Conservation (phyloP, 805 yeast species). For the Kuraishia cidri region DNA sequence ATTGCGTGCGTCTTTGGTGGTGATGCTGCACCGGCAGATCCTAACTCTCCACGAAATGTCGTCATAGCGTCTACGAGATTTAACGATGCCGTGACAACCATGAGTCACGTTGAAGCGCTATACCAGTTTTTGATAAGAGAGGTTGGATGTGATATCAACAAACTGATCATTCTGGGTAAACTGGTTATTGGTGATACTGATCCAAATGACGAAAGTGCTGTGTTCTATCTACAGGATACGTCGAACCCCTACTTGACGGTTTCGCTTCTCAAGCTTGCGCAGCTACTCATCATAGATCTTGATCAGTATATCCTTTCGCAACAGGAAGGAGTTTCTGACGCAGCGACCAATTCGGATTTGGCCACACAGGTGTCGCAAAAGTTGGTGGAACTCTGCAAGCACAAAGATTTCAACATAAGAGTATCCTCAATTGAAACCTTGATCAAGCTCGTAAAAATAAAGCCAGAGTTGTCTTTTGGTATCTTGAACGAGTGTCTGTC, state of each 20-base stretch:
- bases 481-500: constrained; percentile 25
- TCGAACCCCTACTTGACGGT: constrained; percentile 7
- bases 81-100: constrained; percentile 11
- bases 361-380: constrained; percentile 21
- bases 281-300: constrained; percentile 15
- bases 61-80: constrained; percentile 1
- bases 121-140: constrained; percentile 18
- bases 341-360: constrained; percentile 9
- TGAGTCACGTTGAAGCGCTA: constrained; percentile 18
- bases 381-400: constrained; percentile 25
- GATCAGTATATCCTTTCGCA: constrained; percentile 21
- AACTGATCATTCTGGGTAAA: constrained; percentile 12
- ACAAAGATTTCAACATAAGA: constrained; percentile 29
- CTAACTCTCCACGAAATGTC: neutral
- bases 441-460: constrained; percentile 22
- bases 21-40: neutral
- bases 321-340: constrained; percentile 12
- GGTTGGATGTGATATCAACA: constrained; percentile 22
- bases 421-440: constrained; percentile 27
- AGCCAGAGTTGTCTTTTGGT: constrained; percentile 17
- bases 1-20: constrained; percentile 2
- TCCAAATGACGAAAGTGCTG: neutral
- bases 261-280: constrained; percentile 16
- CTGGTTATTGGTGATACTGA: neutral
- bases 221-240: neutral